phyloP scores from a whole-genome alignment of 768 basidiomycete genomes.

The Pholiota molesta region DNA sequence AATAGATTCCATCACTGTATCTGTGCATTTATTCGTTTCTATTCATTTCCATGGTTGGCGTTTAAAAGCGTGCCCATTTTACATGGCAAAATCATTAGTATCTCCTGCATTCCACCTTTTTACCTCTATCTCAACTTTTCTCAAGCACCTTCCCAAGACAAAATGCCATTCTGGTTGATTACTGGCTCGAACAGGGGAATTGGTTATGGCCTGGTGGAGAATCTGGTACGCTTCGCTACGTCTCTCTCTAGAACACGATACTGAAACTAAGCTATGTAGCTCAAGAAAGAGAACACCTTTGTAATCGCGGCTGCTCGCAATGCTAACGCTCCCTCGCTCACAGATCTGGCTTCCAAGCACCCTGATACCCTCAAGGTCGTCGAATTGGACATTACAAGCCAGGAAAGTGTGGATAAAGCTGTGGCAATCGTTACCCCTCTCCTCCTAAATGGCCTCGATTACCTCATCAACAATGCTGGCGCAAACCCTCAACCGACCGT shows the following conservation, averaged over 20 bases:
- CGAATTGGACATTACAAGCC: slow-evolving; percentile 23
- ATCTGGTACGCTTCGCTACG: neutral
- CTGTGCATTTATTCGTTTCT: neutral
- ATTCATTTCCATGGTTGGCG: neutral
- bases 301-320: neutral
- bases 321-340: slow-evolving; percentile 12
- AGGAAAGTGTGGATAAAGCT: slow-evolving; percentile 20
- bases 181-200: slow-evolving; percentile 14
- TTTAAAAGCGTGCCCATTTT: neutral
- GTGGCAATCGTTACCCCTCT: slow-evolving; percentile 16
- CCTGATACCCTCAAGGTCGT: slow-evolving; percentile 19
- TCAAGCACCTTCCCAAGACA: neutral
- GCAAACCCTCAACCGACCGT: slow-evolving; percentile 18
- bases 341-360: slow-evolving; percentile 15
- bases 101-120: neutral
- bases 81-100: neutral
- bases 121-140: no score
- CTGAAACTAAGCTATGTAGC: neutral
- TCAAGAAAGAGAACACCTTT: neutral
- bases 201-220: neutral
- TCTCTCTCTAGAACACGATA: neutral
- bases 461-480: slow-evolving; percentile 10
- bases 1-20: neutral
- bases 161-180: slow-evolving; percentile 27
- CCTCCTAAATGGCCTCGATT: slow-evolving; percentile 27